phyloP scores from a whole-genome alignment of 306 rosid species.

The Citrullus colocynthis region DNA sequence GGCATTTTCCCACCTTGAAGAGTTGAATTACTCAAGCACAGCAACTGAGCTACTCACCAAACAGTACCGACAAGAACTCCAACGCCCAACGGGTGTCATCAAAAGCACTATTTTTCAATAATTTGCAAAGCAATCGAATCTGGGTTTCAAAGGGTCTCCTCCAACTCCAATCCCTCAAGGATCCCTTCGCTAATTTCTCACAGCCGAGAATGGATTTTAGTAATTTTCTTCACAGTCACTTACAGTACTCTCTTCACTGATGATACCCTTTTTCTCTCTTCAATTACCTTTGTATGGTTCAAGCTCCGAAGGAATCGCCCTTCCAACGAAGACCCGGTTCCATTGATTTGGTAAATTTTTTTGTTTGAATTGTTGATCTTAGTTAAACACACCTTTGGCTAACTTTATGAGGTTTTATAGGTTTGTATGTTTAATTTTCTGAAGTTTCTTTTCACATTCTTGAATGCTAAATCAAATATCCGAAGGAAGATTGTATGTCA shows the following conservation, averaged over 20 bases:
- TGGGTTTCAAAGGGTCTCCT: not conserved
- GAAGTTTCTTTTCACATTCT: not conserved
- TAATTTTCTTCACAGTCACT: not conserved
- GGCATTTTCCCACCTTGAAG: not conserved
- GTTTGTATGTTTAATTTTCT: not conserved
- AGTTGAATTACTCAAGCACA: not conserved
- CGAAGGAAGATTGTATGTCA: not conserved
- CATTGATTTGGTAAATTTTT: not conserved
- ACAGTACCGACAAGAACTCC: not conserved
- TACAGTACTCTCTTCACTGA: not conserved
- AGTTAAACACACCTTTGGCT: not conserved
- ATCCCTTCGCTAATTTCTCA: not conserved
- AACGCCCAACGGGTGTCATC: not conserved
- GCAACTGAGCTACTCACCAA: not conserved
- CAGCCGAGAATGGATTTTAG: not conserved
- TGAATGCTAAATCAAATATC: not conserved
- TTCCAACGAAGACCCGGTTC: not conserved
- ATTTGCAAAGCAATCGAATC: not conserved
- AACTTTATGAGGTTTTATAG: not conserved
- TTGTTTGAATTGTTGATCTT: not conserved
- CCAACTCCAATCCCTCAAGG: not conserved
- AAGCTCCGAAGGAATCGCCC: conserved; percentile 2
- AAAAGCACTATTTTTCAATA: not conserved
- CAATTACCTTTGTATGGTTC: conserved; percentile 6
- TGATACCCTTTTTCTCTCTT: not conserved